Conservation (phyloP, 2,329 filamentous ascomycete species). For the Claviceps digitariae region DNA sequence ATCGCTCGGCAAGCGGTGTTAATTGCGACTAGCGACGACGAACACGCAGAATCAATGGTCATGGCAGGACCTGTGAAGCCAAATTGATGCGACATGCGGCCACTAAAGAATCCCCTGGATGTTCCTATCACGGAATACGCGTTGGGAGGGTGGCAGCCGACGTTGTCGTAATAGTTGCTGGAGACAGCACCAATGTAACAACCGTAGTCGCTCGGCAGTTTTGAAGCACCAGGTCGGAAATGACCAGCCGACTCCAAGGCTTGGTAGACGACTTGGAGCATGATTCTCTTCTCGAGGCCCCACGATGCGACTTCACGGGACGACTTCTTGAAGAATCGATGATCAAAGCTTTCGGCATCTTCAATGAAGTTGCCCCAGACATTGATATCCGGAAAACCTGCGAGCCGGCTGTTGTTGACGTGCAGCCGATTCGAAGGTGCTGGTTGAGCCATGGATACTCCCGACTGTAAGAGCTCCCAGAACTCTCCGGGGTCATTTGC, state of each 20-base stretch:
- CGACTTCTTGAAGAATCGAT: slow-evolving; percentile 59
- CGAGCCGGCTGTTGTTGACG: neutral
- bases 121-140: slow-evolving; percentile 2
- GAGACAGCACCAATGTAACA: slow-evolving; percentile 2
- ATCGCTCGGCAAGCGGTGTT: slow-evolving; percentile 3
- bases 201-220: neutral
- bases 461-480: slow-evolving; percentile 13
- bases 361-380: slow-evolving; percentile 32
- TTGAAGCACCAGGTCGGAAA: neutral
- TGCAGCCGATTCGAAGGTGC: neutral
- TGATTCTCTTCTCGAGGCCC: slow-evolving; percentile 29
- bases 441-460: neutral
- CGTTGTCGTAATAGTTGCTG: slow-evolving; percentile 6
- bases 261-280: slow-evolving; percentile 1
- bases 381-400: neutral
- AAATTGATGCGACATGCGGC: slow-evolving; percentile 5
- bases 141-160: neutral
- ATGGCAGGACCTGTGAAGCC: slow-evolving; percentile 4
- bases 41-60: slow-evolving; percentile 6
- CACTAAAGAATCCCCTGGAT: neutral
- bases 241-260: neutral
- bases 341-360: slow-evolving; percentile 50
- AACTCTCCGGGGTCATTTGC: slow-evolving; percentile 19
- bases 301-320: slow-evolving; percentile 47
- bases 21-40: slow-evolving; percentile 2